phyloP scores from a whole-genome alignment of 1,139 yeast genomes.

The Debaryomyces nepalensis region DNA sequence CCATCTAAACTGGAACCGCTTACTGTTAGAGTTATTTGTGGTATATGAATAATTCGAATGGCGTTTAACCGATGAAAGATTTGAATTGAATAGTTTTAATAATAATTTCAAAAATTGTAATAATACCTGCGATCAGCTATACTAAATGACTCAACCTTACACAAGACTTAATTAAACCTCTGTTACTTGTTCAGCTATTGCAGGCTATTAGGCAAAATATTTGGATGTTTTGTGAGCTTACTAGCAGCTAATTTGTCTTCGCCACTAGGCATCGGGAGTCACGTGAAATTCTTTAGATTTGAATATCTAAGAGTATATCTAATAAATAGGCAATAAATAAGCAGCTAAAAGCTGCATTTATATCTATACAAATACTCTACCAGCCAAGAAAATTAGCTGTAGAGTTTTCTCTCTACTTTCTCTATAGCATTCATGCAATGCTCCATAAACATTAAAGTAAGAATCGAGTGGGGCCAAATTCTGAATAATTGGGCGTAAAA shows the following conservation, averaged over 20 bases:
- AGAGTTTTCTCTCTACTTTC: constrained; percentile 23
- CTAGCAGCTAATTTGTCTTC: constrained; percentile 4
- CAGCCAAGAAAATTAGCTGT: background rate
- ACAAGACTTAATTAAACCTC: constrained; percentile 1
- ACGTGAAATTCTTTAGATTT: constrained; percentile 2
- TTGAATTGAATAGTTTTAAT: constrained; percentile 1
- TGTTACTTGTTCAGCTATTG: background rate
- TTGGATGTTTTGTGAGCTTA: background rate
- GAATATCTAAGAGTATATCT: background rate
- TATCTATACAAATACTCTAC: background rate
- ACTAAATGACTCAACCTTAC: background rate
- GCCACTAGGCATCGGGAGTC: constrained; percentile 6
- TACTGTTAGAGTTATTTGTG: background rate
- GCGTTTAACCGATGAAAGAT: constrained; percentile 1
- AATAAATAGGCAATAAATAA: constrained; percentile 5
- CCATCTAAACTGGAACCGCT: constrained; percentile 3
- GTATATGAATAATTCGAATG: background rate
- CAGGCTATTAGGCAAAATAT: background rate
- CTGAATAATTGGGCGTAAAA: constrained; percentile 90
- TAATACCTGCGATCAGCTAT: background rate
- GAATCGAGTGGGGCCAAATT: constrained; percentile 92
- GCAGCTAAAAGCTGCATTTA: background rate
- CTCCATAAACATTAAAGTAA: constrained; percentile 93
- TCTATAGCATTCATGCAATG: constrained; percentile 73
- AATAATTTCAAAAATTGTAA: background rate